These are phyloP conservation scores for Fomitopsis pinicola DNA, from an alignment of 1,284 basidiomycete genomes.

Conservation along the genomic window DNA sequence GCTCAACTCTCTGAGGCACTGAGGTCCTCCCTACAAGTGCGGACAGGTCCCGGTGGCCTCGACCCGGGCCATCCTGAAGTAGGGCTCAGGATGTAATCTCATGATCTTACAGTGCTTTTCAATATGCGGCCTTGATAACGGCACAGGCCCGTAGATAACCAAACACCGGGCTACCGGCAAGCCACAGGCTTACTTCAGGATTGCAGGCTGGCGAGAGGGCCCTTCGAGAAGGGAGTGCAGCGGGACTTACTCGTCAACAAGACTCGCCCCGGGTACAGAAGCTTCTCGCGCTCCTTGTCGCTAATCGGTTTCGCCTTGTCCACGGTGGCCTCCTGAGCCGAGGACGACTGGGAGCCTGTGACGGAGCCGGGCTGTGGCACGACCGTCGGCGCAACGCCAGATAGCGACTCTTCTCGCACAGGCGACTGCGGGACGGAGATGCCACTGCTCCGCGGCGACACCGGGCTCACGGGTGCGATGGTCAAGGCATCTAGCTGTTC, in stretches of 20 bases:
- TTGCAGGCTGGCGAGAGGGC: background rate
- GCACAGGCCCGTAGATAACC: no score
- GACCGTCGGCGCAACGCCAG: conserved; percentile 17
- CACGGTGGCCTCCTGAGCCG: conserved; percentile 24
- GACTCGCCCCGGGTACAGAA: conserved; percentile 74
- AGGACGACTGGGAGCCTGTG: conserved; percentile 14
- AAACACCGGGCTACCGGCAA: no score
- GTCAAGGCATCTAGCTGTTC: conserved; percentile 36
- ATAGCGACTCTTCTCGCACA: conserved; percentile 16
- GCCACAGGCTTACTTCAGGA: no score
- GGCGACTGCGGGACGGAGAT: conserved; percentile 22
- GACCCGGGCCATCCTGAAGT: no score
- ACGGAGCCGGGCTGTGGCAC: conserved; percentile 18
- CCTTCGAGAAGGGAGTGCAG: background rate
- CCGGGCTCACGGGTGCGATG: conserved; percentile 20
- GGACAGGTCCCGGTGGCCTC: no score
- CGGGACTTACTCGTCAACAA: conserved; percentile 72
- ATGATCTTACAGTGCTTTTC: no score
- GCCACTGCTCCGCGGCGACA: conserved; percentile 19
- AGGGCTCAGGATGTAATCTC: no score
- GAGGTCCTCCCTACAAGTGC: no score
- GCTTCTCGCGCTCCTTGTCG: conserved; percentile 68
- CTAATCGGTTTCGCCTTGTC: conserved; percentile 18
- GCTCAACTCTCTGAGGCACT: no score
- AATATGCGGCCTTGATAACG: no score